Evolutionary conservation across 2,329 filamentous ascomycete genomes (phyloP).

Genomic region (Penicillium sp.): DNA sequence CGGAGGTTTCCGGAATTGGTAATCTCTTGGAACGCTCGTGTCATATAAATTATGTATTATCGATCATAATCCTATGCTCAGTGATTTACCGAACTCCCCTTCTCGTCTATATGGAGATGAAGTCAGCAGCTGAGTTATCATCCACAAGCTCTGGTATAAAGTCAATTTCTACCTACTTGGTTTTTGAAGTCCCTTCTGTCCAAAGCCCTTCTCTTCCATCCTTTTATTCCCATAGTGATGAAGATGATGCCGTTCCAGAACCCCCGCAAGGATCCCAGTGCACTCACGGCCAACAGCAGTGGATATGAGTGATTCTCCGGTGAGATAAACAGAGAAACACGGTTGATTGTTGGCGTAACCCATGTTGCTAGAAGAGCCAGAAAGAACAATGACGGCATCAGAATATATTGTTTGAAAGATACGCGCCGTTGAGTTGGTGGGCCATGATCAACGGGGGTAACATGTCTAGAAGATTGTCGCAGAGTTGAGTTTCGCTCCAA

Average conservation of each 20-base stretch:
- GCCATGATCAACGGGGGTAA: slow-evolving; percentile 6
- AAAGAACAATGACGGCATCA: slow-evolving; percentile 47
- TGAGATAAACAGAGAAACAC: slow-evolving; percentile 38
- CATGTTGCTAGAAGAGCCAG: slow-evolving; percentile 41
- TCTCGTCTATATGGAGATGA: not conserved
- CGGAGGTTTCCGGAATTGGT: not conserved
- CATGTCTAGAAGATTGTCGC: not conserved
- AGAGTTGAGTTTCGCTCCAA: slow-evolving; percentile 10
- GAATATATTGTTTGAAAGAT: slow-evolving; percentile 44
- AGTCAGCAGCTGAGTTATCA: not conserved
- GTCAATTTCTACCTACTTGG: not conserved
- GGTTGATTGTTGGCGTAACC: slow-evolving; percentile 44
- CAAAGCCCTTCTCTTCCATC: slow-evolving; percentile 22
- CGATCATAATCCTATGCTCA: not conserved
- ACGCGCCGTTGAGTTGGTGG: slow-evolving; percentile 33
- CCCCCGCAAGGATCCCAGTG: slow-evolving; percentile 41
- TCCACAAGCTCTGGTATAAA: not conserved
- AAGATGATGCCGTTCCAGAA: slow-evolving; percentile 48
- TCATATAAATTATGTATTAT: not conserved
- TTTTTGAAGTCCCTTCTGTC: not conserved
- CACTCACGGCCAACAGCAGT: slow-evolving; percentile 39
- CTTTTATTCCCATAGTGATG: slow-evolving; percentile 44
- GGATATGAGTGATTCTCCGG: slow-evolving; percentile 35
- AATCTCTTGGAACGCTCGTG: not conserved
- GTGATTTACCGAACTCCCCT: not conserved